Percentiles rank a stretch among this genome's conserved stretches.
phyloP scores from a whole-genome alignment of 352 stramenopile species.

The Pythium utonaiense region DNA sequence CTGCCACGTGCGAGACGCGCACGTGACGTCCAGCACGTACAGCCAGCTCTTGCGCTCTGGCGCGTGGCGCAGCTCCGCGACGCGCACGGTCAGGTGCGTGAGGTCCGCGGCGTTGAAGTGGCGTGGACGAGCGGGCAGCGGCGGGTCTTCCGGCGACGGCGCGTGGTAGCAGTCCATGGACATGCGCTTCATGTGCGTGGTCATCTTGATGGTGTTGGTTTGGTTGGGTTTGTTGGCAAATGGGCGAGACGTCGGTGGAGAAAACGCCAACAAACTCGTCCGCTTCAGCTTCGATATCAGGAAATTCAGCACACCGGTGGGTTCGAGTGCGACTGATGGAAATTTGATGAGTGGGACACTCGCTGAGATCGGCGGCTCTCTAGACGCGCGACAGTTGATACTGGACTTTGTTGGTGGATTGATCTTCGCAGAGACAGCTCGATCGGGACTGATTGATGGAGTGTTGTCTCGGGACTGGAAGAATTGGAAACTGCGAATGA shows the following conservation, averaged over 20 bases:
- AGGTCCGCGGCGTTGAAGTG: conserved; percentile 35
- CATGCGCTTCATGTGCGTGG: conserved; percentile 12
- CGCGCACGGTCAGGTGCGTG: conserved; percentile 43
- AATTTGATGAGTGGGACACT: not conserved
- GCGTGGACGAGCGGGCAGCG: not conserved
- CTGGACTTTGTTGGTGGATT: conserved; percentile 2
- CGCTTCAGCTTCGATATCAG: not conserved
- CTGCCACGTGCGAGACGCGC: conserved; percentile 40
- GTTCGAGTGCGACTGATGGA: not conserved
- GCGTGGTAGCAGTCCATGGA: conserved; percentile 8
- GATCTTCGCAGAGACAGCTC: no score
- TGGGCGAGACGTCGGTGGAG: not conserved
- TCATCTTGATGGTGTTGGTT: not conserved
- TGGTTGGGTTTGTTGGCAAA: conserved; percentile 11
- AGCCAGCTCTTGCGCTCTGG: conserved; percentile 54
- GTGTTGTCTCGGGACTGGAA: not conserved
- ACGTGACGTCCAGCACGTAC: conserved; percentile 64
- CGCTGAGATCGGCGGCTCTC: no score
- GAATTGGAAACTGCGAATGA: conserved; percentile 9
- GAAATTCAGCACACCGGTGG: no score
- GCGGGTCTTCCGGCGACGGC: not conserved
- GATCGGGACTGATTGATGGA: not conserved
- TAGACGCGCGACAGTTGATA: no score
- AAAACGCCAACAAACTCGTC: not conserved
- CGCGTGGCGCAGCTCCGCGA: conserved; percentile 54